Conservation (phyloP, 176 grass and related monocot genomes). For the Carex littledalei region DNA sequence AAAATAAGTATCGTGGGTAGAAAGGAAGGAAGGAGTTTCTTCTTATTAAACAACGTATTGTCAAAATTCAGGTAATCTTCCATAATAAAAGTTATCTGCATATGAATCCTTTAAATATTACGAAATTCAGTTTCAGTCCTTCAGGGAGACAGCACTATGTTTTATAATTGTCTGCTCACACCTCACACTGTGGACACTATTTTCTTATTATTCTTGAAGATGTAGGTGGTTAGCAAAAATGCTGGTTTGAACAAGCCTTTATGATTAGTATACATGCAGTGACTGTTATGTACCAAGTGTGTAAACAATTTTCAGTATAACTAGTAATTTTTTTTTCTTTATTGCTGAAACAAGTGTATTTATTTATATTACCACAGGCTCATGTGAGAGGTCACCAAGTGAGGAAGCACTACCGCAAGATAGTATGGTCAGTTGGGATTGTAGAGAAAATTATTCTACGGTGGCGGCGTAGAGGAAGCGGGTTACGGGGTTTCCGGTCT, state of each 20-base stretch:
- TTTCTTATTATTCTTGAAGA: not conserved
- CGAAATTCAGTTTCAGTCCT: not conserved
- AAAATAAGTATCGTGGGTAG: slow-evolving; percentile 90
- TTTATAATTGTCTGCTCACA: not conserved
- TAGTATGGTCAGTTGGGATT: slow-evolving; percentile 88
- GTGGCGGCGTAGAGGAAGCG: slow-evolving; percentile 67
- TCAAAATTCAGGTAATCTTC: slow-evolving; percentile 79
- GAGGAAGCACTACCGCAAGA: slow-evolving; percentile 84
- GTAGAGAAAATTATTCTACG: slow-evolving; percentile 90
- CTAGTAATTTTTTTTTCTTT: not conserved
- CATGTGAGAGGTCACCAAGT: slow-evolving; percentile 98
- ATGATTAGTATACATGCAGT: not conserved
- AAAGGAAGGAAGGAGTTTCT: slow-evolving; percentile 93
- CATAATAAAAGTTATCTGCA: not conserved
- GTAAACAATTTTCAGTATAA: not conserved
- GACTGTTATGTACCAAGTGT: not conserved
- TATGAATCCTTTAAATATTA: not conserved
- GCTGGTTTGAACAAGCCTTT: not conserved
- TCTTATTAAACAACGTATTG: slow-evolving; percentile 68
- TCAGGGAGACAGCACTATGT: not conserved
- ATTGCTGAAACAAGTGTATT: not conserved
- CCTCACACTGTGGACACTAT: not conserved
- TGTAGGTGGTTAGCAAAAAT: not conserved
- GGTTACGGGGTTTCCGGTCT: slow-evolving; percentile 71
- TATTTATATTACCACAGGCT: slow-evolving; percentile 38